Conservation (phyloP, 2,329 filamentous ascomycete species). For the Purpureocillium takamizusanense region DNA sequence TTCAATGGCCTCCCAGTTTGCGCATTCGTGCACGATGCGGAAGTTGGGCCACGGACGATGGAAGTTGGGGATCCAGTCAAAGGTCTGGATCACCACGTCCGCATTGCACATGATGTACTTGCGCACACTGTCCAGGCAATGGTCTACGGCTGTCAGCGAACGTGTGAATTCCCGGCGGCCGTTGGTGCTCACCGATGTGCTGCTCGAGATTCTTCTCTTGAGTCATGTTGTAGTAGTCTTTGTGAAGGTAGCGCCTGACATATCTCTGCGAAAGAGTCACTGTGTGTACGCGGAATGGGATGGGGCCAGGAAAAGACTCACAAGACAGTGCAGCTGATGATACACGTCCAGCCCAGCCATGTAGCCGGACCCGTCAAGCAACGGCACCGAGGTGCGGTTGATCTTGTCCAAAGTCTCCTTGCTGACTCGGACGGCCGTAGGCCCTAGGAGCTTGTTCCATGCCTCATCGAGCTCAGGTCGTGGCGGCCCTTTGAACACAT, state of each 20-base stretch:
- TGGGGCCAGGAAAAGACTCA: not conserved
- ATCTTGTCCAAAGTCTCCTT: slow-evolving; percentile 2
- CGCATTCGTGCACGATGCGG: slow-evolving; percentile 4
- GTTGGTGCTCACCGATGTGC: slow-evolving; percentile 1
- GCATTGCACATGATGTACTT: slow-evolving; percentile 6
- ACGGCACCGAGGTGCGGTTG: slow-evolving; percentile 3
- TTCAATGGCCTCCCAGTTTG: slow-evolving; percentile 3
- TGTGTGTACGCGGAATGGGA: not conserved
- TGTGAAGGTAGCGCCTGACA: slow-evolving; percentile 2
- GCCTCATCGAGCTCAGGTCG: slow-evolving; percentile 5
- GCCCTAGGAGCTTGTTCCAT: slow-evolving; percentile 4
- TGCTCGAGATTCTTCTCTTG: slow-evolving; percentile 4
- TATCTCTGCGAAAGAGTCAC: not conserved
- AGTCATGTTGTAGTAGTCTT: slow-evolving; percentile 6
- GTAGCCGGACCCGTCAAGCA: slow-evolving; percentile 3
- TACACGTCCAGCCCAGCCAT: slow-evolving; percentile 5
- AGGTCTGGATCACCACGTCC: slow-evolving; percentile 3
- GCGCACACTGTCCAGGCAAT: slow-evolving; percentile 4
- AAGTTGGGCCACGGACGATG: slow-evolving; percentile 5
- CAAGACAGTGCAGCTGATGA: slow-evolving; percentile 5
- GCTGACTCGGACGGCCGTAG: slow-evolving; percentile 2
- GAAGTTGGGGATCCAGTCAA: slow-evolving; percentile 6
- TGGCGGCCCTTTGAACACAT: slow-evolving; percentile 2
- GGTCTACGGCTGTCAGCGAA: not conserved
- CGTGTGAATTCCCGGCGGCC: not conserved